These are phyloP conservation scores for Phaeophleospora eucalypticola DNA, from an alignment of 2,329 filamentous ascomycete species.

Conservation along the genomic window DNA sequence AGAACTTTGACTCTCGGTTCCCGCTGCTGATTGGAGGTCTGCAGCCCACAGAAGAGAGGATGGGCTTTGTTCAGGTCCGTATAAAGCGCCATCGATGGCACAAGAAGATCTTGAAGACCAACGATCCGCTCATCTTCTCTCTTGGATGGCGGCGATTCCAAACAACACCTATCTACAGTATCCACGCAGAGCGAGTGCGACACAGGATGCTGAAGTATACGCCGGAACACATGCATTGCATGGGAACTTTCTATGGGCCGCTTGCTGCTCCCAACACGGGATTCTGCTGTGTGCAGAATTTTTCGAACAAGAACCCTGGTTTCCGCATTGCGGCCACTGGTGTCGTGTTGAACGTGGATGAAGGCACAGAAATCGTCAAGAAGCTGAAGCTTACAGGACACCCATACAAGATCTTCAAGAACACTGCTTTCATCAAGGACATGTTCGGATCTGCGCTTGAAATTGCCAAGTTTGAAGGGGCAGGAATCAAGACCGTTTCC, in stretches of 20 bases:
- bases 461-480: slow-evolving; percentile 97
- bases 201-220: slow-evolving; percentile 99
- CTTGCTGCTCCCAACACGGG: slow-evolving; percentile 93
- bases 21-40: slow-evolving; percentile 90
- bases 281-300: slow-evolving; percentile 88
- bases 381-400: slow-evolving; percentile 94
- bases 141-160: slow-evolving; percentile 96
- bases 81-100: slow-evolving; percentile 99
- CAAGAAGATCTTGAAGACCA: slow-evolving; percentile 98
- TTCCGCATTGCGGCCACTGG: slow-evolving; percentile 95
- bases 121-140: slow-evolving; percentile 94
- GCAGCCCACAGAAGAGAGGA: slow-evolving; percentile 87
- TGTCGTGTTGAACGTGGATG: slow-evolving; percentile 88
- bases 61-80: slow-evolving; percentile 89
- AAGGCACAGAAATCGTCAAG: slow-evolving; percentile 96
- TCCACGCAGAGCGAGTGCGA: slow-evolving; percentile 84
- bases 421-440: slow-evolving; percentile 96
- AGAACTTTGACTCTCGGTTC: slow-evolving; percentile 72
- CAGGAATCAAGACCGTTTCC: slow-evolving; percentile 90
- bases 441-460: slow-evolving; percentile 95
- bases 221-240: slow-evolving; percentile 99
- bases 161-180: slow-evolving; percentile 86
- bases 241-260: slow-evolving; percentile 90
- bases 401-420: slow-evolving; percentile 98
- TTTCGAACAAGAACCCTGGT: slow-evolving; percentile 77